phyloP scores from a whole-genome alignment of 805 yeast genomes.

The Tanozyma kutaoensis region DNA sequence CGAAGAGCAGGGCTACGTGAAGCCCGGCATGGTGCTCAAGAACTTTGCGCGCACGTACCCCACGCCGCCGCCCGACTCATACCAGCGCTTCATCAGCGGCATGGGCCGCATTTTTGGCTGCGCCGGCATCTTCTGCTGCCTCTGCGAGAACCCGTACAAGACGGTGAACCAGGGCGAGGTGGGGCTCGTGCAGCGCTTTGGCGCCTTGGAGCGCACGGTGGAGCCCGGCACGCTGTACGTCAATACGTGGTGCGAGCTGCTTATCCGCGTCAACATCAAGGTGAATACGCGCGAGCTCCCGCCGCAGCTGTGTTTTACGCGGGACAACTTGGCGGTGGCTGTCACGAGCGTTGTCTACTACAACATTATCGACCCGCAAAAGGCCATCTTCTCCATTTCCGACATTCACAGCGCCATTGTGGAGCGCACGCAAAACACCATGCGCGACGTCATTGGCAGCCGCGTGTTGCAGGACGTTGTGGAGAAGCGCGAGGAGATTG shows the following conservation, averaged over 20 bases:
- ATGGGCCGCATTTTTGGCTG: constrained; percentile 38
- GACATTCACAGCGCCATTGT: constrained; percentile 41
- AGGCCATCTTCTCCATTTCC: constrained; percentile 45
- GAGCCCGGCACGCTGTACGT: constrained; percentile 60
- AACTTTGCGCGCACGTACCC: constrained; percentile 28
- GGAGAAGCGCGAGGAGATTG: constrained; percentile 61
- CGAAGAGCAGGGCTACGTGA: constrained; percentile 3
- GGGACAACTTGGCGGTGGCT: constrained; percentile 51
- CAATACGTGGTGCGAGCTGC: constrained; percentile 49
- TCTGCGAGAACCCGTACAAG: constrained; percentile 47
- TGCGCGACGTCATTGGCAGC: constrained; percentile 60
- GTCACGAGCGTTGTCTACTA: constrained; percentile 56
- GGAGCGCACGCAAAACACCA: constrained; percentile 61
- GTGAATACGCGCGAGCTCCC: constrained; percentile 52
- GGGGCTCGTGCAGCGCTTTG: constrained; percentile 54
- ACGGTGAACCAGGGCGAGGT: constrained; percentile 54
- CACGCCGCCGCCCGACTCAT: constrained; percentile 24
- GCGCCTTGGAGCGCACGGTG: constrained; percentile 48
- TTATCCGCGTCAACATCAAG: constrained; percentile 38
- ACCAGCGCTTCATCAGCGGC: constrained; percentile 24
- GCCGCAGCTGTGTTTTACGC: constrained; percentile 56
- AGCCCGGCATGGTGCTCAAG: constrained; percentile 27
- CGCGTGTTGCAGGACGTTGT: constrained; percentile 57
- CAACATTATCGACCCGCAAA: constrained; percentile 55
- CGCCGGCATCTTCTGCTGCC: constrained; percentile 42